Base-by-base conservation (phyloP, 192 early-diverging fungal species). In the Geranomyces variabilis region DNA sequence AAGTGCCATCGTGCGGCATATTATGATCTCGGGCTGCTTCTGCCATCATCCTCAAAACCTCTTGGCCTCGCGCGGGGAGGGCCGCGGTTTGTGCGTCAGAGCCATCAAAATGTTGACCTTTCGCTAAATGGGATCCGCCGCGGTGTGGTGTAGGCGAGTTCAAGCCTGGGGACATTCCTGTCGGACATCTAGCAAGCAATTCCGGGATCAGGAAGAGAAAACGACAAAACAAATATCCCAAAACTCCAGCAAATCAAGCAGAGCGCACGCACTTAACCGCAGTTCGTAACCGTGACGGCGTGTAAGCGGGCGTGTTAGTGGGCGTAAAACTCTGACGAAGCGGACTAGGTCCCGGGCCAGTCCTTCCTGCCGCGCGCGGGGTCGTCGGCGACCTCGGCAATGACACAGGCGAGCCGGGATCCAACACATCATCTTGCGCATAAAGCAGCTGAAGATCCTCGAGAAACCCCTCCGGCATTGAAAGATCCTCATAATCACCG, bases 381-480 rank as follows among this genome's bases (percentile, higher is more conserved):
- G 51, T 53, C 19, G 51, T 17, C 17, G 51, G 28, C 17, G 58
- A 60, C 7, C 58, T 60, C 30, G 58, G 36, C 36, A 41, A 5
- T 2, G 58, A 60, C 22, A 33, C 58, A 7, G 63, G 21, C 43
- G 63, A 66, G 24, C 24, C 26, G 6, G 63, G 63, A 6, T 30
- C 43, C 0, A 8, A 41, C 17, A 41, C 33, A 66, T 66, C 63
- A 22, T 66, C 63, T 10, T 41, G 5, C 5, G 36, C 36, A 28
- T 66, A 66, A 0, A 66, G 8, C 9, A 66, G n/a, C 13, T 21
- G n/a, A n/a, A 66, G 24, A 66, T 66, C 44, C 17, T 6, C 43
- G 0, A 66, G 44, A 36, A n/a, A 21, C 14, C 30, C 60, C 0
- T 66, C 63, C 21, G 43, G 22, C 15, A 9, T 33, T 7, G 22